Conservation (phyloP, 805 yeast genomes). For the Metschnikowia lachancei region DNA sequence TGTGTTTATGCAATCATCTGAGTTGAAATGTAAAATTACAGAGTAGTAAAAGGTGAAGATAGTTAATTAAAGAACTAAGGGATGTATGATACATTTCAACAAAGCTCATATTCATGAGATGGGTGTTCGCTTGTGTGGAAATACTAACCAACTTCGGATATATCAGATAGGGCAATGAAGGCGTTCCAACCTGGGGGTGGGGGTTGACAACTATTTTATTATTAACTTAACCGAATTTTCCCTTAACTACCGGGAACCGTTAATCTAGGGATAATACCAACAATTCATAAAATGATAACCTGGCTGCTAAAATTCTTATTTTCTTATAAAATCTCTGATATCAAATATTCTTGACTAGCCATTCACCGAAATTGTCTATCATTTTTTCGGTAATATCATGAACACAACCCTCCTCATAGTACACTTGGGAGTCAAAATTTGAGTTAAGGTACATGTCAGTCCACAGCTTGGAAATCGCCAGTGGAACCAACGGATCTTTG, state of each 20-base stretch:
- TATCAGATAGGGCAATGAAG: no score
- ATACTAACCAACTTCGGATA: no score
- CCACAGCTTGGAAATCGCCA: constrained; percentile 32
- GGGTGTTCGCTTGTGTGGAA: no score
- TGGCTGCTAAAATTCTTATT: background rate
- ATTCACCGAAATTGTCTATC: constrained; percentile 31
- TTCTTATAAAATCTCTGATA: background rate
- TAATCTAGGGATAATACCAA: no score
- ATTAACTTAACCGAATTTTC: no score
- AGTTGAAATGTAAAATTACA: background rate
- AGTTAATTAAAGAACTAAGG: no score
- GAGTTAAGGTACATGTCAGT: constrained; percentile 27
- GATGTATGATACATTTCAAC: no score
- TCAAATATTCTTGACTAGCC: constrained; percentile 23
- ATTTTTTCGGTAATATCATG: constrained; percentile 37
- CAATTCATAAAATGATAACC: background rate
- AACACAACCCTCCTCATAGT: constrained; percentile 29
- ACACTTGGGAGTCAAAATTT: constrained; percentile 26
- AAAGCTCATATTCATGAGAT: no score
- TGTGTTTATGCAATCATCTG: background rate
- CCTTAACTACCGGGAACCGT: no score
- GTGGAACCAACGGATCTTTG: constrained; percentile 38
- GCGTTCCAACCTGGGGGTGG: no score
- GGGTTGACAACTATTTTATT: no score
- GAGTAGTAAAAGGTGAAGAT: background rate